Evolutionary conservation across 208 protist species (phyloP).

Genomic region (Jaenimonas drosophilae): DNA sequence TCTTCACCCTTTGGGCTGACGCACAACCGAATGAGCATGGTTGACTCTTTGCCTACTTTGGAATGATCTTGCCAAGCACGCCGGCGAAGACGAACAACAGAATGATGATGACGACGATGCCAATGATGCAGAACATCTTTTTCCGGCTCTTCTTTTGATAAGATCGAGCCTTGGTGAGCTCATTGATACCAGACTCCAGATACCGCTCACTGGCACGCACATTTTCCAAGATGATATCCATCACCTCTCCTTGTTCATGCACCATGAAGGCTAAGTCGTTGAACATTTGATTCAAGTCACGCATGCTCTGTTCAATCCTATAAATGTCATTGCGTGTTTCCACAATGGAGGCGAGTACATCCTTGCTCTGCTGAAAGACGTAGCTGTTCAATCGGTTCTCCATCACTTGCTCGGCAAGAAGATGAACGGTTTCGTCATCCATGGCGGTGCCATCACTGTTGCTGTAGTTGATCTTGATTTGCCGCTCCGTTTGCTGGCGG

Average conservation of each 20-base stretch:
- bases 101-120: constrained; percentile 26
- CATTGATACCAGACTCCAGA: constrained; percentile 44
- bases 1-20: too few relatives aligned
- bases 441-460: constrained; percentile 68
- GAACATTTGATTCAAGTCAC: constrained; percentile 81
- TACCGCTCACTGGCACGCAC: constrained; percentile 39
- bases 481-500: constrained; percentile 72
- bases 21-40: too few relatives aligned
- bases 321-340: constrained; percentile 88
- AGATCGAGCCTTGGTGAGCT: constrained; percentile 69
- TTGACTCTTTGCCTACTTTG: too few relatives aligned
- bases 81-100: constrained; percentile 35
- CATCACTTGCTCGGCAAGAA: constrained; percentile 68
- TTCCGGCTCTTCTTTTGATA: constrained; percentile 70
- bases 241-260: constrained; percentile 77
- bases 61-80: constrained; percentile 11
- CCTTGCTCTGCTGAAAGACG: constrained; percentile 88
- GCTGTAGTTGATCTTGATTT: constrained; percentile 88
- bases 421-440: constrained; percentile 54
- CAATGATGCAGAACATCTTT: constrained; percentile 62
- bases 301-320: constrained; percentile 84
- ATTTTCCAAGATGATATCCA: constrained; percentile 82
- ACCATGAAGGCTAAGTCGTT: constrained; percentile 85
- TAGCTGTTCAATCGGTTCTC: constrained; percentile 64
- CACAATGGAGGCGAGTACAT: constrained; percentile 68